phyloP scores from a whole-genome alignment of 306 rosid genomes.

The Hylodesmum podocarpum region DNA sequence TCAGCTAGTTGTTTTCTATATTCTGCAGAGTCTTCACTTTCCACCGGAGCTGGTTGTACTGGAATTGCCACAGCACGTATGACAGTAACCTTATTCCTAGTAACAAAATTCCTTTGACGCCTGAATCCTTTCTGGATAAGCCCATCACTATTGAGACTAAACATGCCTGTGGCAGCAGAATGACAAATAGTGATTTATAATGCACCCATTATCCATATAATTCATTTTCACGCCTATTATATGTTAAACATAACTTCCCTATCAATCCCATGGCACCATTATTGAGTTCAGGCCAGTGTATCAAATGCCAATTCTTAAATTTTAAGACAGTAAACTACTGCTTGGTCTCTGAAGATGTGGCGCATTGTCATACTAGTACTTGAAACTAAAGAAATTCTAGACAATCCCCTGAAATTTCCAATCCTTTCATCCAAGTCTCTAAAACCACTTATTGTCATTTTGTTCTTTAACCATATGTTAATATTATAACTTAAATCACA shows the following conservation, averaged over 20 bases:
- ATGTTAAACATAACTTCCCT: background rate
- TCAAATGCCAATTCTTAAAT: background rate
- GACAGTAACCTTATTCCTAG: slow-evolving; percentile 42
- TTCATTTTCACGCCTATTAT: background rate
- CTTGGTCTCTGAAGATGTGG: no score
- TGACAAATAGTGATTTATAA: slow-evolving; percentile 10
- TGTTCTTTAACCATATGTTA: no score
- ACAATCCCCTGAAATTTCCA: no score
- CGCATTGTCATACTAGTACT: no score
- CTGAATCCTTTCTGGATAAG: slow-evolving; percentile 44
- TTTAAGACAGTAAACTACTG: no score
- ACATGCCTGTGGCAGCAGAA: slow-evolving; percentile 47
- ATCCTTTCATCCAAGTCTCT: no score
- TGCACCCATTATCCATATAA: background rate
- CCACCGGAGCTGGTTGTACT: slow-evolving; percentile 54
- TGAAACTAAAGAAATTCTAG: no score
- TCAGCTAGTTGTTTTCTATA: slow-evolving; percentile 68
- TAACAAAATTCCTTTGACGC: slow-evolving; percentile 32
- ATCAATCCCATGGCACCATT: background rate
- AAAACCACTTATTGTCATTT: no score
- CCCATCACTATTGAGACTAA: slow-evolving; percentile 40
- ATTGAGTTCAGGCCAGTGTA: background rate
- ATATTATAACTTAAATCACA: no score
- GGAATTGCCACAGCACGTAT: slow-evolving; percentile 80
- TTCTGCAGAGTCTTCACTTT: slow-evolving; percentile 55